Evolutionary conservation across 768 basidiomycete species (phyloP), one percentile per base, ranked within the genome.

Genomic region (Podaxis carcinomalis): DNA sequence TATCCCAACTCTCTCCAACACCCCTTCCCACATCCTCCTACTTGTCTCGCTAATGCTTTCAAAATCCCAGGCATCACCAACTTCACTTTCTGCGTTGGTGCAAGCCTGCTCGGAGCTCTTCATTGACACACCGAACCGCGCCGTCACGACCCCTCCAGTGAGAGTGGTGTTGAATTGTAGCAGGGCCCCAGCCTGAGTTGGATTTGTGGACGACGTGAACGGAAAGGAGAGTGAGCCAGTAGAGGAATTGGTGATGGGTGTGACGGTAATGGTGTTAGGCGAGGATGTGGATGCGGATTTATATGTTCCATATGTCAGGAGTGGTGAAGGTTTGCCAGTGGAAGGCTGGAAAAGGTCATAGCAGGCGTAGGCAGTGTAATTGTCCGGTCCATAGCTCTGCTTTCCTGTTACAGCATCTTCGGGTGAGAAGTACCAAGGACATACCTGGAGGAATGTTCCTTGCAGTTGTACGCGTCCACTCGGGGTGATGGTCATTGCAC

Each of bases 91-190:
- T 0, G 84, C 84, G 64, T 86, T 86, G 14, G 72, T 65, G 65
- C 85, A 87, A 1, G 84, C 86, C 65, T 83, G 82, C 11, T 76
- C 77, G 6, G 77, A 60, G 44, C 78, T 80, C 16, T 75, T 74
- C 72, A 85, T 83, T 1, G 85, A 86, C 11, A 86, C 74, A 19
- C 85, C 85, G 44, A 86, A 85, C 5, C 84, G 79, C 35, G 84
- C 79, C 46, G 73, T 77, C 39, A 86, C 71, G 5, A 68, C 67
- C 23, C 57, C 35, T 39, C 36, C 52, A 28, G 52, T 54, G n/a
- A 36, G 36, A 14, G 67, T 67, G 2, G 73, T 63, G 27, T 72
- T 70, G 69, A 82, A 79, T 1, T 72, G 70, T 9, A 82, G 65
- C n/a, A 81, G 67, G 7, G 74, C 79, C 5, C 80, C 81, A 9